These are phyloP conservation scores for Leersia perrieri DNA, from an alignment of 176 grass and related monocot genomes.

Conservation along the genomic window DNA sequence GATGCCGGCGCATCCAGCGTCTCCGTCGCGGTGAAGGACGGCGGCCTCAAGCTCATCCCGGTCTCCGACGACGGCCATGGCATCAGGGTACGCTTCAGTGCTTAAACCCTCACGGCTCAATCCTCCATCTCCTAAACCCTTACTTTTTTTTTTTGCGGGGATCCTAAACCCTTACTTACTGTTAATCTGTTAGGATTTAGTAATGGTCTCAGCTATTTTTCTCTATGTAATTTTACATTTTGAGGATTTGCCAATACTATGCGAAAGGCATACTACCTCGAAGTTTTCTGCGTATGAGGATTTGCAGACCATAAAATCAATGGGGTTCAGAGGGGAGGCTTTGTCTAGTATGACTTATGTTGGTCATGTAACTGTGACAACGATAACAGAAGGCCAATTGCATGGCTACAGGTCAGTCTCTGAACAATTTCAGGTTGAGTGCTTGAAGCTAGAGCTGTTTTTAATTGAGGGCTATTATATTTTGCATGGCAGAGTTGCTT, in stretches of 20 bases:
- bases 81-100: constrained; percentile 56
- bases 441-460: neutral
- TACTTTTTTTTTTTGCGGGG: too few species aligned
- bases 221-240: constrained; percentile 39
- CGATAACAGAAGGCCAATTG: constrained; percentile 85
- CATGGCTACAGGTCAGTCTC: constrained; percentile 77
- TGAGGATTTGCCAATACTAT: constrained; percentile 85
- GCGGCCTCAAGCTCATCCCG: constrained; percentile 87
- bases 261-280: constrained; percentile 89
- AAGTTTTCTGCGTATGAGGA: constrained; percentile 83
- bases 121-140: neutral
- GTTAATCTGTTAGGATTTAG: too few species aligned
- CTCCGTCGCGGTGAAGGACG: constrained; percentile 78
- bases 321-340: constrained; percentile 92
- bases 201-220: neutral
- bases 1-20: constrained; percentile 69
- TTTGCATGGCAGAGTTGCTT: constrained; percentile 50
- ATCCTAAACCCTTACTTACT: too few species aligned
- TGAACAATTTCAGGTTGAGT: neutral
- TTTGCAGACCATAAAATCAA: constrained; percentile 78
- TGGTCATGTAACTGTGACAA: constrained; percentile 86
- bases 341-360: constrained; percentile 96
- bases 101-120: neutral
- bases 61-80: constrained; percentile 90
- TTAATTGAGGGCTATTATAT: constrained; percentile 24